Percentiles rank a stretch among this genome's conserved stretches.
phyloP scores from a whole-genome alignment of 1,139 yeast species.

The Debaryomyces fabryi region DNA sequence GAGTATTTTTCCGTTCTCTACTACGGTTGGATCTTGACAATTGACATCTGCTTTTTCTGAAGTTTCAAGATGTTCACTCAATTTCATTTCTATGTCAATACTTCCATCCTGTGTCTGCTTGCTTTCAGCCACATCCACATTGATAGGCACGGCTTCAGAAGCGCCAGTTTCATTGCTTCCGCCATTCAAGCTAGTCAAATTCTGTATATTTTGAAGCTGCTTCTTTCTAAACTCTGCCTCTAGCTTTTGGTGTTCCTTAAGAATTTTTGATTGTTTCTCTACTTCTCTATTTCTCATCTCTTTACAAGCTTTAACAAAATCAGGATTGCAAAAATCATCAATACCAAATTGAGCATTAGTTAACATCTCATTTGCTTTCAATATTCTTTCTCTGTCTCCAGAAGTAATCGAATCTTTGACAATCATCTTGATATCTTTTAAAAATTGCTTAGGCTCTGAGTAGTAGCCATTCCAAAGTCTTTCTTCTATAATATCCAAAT shows the following conservation, averaged over 20 bases:
- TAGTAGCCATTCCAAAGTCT: constrained; percentile 96
- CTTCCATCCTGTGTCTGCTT: background rate
- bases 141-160: background rate
- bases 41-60: background rate
- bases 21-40: constrained; percentile 2
- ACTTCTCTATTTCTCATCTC: constrained; percentile 72
- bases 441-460: constrained; percentile 88
- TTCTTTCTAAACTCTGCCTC: constrained; percentile 29
- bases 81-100: background rate
- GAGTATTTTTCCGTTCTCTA: constrained; percentile 1
- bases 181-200: constrained; percentile 3
- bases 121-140: background rate
- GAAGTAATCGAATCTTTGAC: constrained; percentile 72
- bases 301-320: constrained; percentile 74
- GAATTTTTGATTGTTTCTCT: constrained; percentile 50
- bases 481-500: constrained; percentile 90
- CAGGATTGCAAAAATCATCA: constrained; percentile 82
- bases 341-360: constrained; percentile 96
- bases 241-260: constrained; percentile 39
- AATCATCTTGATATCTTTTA: constrained; percentile 82
- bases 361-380: constrained; percentile 93
- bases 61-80: background rate
- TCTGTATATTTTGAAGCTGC: constrained; percentile 18
- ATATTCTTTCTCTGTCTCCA: constrained; percentile 81
- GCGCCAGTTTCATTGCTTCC: constrained; percentile 16